phyloP scores from a whole-genome alignment of 2,329 filamentous ascomycete genomes.

The Trichocomaceae sp. region DNA sequence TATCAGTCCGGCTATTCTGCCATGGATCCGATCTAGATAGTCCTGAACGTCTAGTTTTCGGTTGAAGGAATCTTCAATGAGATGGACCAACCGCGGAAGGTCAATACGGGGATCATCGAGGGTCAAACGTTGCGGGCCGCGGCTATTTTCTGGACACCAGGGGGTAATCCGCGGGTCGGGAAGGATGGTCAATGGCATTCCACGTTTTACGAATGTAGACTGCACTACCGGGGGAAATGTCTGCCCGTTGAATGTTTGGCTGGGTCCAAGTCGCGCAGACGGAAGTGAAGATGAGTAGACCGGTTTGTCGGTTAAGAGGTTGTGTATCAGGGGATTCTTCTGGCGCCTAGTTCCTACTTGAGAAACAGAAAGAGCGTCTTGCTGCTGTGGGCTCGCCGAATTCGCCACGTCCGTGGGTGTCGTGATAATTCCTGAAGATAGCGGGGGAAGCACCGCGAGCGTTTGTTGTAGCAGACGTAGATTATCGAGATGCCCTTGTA shows the following conservation, averaged over 20 bases:
- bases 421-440: constrained; percentile 82
- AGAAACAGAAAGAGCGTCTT: constrained; percentile 29
- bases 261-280: constrained; percentile 52
- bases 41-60: constrained; percentile 74
- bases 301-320: constrained; percentile 90
- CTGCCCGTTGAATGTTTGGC: constrained; percentile 27
- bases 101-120: constrained; percentile 78
- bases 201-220: constrained; percentile 82
- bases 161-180: constrained; percentile 59
- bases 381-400: constrained; percentile 33
- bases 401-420: constrained; percentile 76
- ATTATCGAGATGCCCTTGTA: constrained; percentile 58
- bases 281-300: constrained; percentile 88
- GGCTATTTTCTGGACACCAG: constrained; percentile 62
- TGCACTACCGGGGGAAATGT: constrained; percentile 40
- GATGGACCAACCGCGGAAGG: constrained; percentile 68
- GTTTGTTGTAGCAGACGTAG: constrained; percentile 64
- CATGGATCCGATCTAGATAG: constrained; percentile 74
- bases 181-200: constrained; percentile 80
- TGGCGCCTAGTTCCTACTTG: constrained; percentile 53
- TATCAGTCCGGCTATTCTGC: constrained; percentile 81
- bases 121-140: constrained; percentile 52
- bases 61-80: constrained; percentile 92
- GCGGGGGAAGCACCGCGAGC: constrained; percentile 69
- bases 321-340: constrained; percentile 87